These are phyloP conservation scores for Sinapis alba DNA, from an alignment of 441 rosid genomes.

Conservation along the genomic window DNA sequence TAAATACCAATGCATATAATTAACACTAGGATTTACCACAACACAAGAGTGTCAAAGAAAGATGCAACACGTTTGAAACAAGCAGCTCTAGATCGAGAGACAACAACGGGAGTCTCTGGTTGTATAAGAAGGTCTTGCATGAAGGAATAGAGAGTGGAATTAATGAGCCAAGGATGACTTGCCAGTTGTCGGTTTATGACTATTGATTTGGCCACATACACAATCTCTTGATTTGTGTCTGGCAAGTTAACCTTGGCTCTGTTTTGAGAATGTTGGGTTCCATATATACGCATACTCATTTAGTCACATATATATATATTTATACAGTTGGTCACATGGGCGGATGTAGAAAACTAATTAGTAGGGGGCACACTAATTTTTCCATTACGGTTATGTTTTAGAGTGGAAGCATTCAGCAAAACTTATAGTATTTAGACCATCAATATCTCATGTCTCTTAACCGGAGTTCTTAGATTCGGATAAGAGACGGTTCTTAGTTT, in stretches of 20 bases:
- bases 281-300: neutral
- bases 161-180: slow-evolving; percentile 45
- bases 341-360: no score
- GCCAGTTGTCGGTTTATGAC: slow-evolving; percentile 32
- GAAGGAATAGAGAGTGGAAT: slow-evolving; percentile 20
- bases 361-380: no score
- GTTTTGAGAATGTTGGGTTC: slow-evolving; percentile 30
- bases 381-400: no score
- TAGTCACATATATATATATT: neutral
- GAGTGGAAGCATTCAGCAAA: no score
- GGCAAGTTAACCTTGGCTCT: slow-evolving; percentile 41
- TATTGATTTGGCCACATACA: slow-evolving; percentile 10
- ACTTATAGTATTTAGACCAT: no score
- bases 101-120: neutral
- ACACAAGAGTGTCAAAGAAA: slow-evolving; percentile 16
- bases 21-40: slow-evolving; percentile 19
- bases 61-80: neutral
- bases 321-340: slow-evolving; percentile 1
- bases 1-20: slow-evolving; percentile 16
- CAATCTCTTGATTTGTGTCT: slow-evolving; percentile 23
- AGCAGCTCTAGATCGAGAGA: slow-evolving; percentile 6
- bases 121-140: slow-evolving; percentile 35
- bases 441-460: no score
- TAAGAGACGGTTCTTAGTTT: no score
- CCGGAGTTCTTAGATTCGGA: no score